Conservation (phyloP, 164 flowering plant genomes). For the Annona squamosa region DNA sequence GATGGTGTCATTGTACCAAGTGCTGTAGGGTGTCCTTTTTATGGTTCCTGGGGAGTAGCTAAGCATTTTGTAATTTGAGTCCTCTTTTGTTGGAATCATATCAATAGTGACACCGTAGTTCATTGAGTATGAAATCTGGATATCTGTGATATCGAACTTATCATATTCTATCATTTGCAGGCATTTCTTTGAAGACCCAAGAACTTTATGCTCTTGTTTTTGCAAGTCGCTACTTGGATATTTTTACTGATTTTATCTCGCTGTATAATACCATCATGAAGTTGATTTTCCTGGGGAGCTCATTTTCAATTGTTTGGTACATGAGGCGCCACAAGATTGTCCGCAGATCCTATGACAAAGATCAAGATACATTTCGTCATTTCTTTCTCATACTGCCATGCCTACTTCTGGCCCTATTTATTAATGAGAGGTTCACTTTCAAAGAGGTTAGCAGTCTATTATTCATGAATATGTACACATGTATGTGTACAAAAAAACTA, state of each 20-base stretch:
- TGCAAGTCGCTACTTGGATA: slow-evolving; percentile 81
- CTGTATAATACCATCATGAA: slow-evolving; percentile 82
- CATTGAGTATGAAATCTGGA: not conserved
- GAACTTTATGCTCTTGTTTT: slow-evolving; percentile 87
- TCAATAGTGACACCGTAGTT: not conserved
- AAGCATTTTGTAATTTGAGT: not conserved
- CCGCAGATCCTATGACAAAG: slow-evolving; percentile 79
- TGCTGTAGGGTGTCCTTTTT: too few species aligned
- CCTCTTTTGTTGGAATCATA: not conserved
- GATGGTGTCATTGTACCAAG: too few species aligned
- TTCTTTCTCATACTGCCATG: slow-evolving; percentile 65
- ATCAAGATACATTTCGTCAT: slow-evolving; percentile 92
- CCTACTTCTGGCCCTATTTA: slow-evolving; percentile 60
- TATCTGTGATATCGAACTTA: too few species aligned
- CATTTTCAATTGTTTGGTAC: slow-evolving; percentile 92
- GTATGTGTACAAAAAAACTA: not conserved
- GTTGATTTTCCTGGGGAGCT: slow-evolving; percentile 84
- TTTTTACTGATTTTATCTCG: slow-evolving; percentile 65
- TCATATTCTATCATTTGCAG: slow-evolving; percentile 29
- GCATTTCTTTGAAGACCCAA: slow-evolving; percentile 93
- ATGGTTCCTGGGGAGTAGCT: not conserved
- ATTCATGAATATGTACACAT: not conserved
- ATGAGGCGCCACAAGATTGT: slow-evolving; percentile 83
- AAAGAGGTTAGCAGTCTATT: slow-evolving; percentile 46
- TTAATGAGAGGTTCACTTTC: slow-evolving; percentile 76